Base-by-base conservation (phyloP, 176 grass and related monocot species). In the Metroxylon sagu region DNA sequence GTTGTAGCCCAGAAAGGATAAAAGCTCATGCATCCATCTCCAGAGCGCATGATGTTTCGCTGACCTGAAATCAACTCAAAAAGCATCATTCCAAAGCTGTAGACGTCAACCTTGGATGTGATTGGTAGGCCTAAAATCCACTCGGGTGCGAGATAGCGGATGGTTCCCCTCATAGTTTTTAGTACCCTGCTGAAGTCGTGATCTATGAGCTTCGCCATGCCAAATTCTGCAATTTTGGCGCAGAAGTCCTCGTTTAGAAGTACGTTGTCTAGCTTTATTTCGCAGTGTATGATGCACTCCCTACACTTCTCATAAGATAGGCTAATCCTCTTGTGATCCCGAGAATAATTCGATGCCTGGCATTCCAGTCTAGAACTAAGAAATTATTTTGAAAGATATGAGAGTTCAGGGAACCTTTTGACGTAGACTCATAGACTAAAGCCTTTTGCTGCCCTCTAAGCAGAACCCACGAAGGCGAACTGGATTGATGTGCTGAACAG, bases 71-170 rank as follows among this genome's bases (percentile, higher is more conserved):
- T 53, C 53, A 83, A 18, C 52, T 73, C 69, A 5, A 82, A 73
- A 5, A 77, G 58, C 69, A 77, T 83, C 69, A 83, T 77, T 6
- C 68, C 68, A 12, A 68, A 77, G 57, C 80, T 83, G 29, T 77
- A 73, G 3, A 69, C 74, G 48, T 77, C 69, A 29, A 56, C 64
- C 35, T 83, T 77, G 28, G 62, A n/a, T 16, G 64, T 73, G 17
- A 77, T 67, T 4, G 74, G 63, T 14, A 73, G 19, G 39, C 69
- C 69, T 10, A 25, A 14, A 1, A 77, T 67, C 74, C 80, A 83
- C 43, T 83, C 69, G 5, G 73, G 74, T 50, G 80, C 68, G 26
- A 82, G 73, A 48, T 77, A 77, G 4, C 73, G 68, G 50, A 76
- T 18, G 63, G 79, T 76, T 62, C 72, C 79, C 23, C 77, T 66